Conservation (phyloP, 2,329 filamentous ascomycete genomes). For the Chrysoporthe austroafricana region DNA sequence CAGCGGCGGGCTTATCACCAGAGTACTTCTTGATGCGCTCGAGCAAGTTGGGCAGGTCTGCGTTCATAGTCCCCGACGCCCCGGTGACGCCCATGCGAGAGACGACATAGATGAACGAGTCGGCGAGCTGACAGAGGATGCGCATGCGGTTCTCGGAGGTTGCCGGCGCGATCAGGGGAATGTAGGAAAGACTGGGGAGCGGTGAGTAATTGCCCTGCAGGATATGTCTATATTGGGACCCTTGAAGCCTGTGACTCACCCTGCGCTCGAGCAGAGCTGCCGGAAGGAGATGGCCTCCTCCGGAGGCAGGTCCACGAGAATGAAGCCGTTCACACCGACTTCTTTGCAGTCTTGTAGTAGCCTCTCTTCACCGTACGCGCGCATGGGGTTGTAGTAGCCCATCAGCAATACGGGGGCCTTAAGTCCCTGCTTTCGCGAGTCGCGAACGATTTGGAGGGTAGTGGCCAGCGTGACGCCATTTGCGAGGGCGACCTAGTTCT, state of each 20-base stretch:
- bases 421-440: constrained; percentile 77
- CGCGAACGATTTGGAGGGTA: constrained; percentile 81
- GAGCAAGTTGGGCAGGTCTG: constrained; percentile 79
- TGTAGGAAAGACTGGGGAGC: constrained; percentile 80
- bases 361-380: constrained; percentile 91
- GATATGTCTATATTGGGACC: background rate
- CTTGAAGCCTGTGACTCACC: constrained; percentile 51
- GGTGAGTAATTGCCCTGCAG: constrained; percentile 1
- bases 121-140: constrained; percentile 92
- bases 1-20: constrained; percentile 84
- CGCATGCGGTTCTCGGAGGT: constrained; percentile 95
- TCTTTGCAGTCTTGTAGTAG: constrained; percentile 83
- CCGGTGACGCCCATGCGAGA: constrained; percentile 97
- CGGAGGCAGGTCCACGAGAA: constrained; percentile 92
- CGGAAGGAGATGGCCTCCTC: constrained; percentile 95
- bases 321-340: constrained; percentile 92
- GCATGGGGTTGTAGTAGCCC: constrained; percentile 98
- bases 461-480: constrained; percentile 85
- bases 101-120: constrained; percentile 99
- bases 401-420: constrained; percentile 87
- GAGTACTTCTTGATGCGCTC: constrained; percentile 89
- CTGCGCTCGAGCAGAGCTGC: constrained; percentile 77
- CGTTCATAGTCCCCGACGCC: constrained; percentile 80
- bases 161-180: constrained; percentile 93
- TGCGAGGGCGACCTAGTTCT: constrained; percentile 64